Conservation (phyloP, 768 basidiomycete species). For the Boletus subcaerulescens region DNA sequence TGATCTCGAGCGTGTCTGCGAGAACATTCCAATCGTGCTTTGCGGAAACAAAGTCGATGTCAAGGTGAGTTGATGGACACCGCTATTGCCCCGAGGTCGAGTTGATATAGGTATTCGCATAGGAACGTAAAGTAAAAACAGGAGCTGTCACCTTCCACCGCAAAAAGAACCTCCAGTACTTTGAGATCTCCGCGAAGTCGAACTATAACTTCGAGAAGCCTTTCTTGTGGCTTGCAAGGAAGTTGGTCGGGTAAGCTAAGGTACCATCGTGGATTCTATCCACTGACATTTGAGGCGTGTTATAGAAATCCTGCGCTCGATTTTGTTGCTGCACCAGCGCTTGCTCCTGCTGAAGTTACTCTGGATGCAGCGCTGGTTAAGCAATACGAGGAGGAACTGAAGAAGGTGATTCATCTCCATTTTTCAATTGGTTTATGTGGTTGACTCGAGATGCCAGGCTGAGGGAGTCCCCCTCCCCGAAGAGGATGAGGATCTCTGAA, state of each 20-base stretch:
- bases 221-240: constrained; percentile 98
- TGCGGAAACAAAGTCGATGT: constrained; percentile 99
- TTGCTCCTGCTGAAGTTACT: constrained; percentile 89
- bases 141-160: constrained; percentile 98
- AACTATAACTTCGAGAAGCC: constrained; percentile 99
- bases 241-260: constrained; percentile 84
- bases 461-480: constrained; percentile 94
- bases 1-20: constrained; percentile 98
- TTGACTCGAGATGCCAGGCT: constrained; percentile 48
- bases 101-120: constrained; percentile 11
- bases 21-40: constrained; percentile 98
- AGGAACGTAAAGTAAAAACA: constrained; percentile 99
- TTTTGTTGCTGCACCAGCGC: constrained; percentile 95
- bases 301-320: constrained; percentile 80
- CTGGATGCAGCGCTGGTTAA: constrained; percentile 78
- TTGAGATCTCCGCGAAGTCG: constrained; percentile 99
- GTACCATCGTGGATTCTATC: not conserved
- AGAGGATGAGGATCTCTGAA: constrained; percentile 87
- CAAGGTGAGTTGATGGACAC: constrained; percentile 58
- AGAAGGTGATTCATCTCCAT: constrained; percentile 42
- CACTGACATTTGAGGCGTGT: not conserved
- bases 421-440: not conserved
- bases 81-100: not conserved
- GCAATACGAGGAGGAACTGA: constrained; percentile 77
- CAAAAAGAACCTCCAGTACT: constrained; percentile 99